phyloP scores from a whole-genome alignment of 345 rosid species.

The Cochlearia excelsa region DNA sequence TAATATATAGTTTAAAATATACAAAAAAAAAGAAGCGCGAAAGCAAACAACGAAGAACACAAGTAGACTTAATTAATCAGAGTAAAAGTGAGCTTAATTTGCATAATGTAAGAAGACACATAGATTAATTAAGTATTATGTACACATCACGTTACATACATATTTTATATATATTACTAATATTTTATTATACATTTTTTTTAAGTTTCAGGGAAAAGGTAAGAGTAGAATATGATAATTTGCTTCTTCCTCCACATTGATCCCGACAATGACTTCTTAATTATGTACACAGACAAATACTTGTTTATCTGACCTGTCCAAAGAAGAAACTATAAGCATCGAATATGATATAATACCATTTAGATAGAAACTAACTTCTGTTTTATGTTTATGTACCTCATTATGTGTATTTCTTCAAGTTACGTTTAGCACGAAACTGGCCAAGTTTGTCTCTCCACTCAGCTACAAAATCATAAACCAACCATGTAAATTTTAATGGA shows the following conservation, averaged over 20 bases:
- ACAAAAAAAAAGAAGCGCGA: not conserved
- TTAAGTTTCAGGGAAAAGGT: not conserved
- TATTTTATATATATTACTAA: no score
- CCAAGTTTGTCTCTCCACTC: slow-evolving; percentile 94
- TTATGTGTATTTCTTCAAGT: slow-evolving; percentile 67
- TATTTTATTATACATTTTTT: slow-evolving; percentile 8
- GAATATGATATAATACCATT: not conserved
- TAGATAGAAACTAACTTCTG: not conserved
- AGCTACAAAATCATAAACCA: slow-evolving; percentile 43
- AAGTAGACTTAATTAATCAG: slow-evolving; percentile 1
- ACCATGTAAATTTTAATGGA: no score
- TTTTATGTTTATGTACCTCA: not conserved
- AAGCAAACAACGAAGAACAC: not conserved
- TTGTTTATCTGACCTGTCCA: slow-evolving; percentile 17
- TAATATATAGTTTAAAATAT: not conserved
- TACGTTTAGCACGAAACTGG: slow-evolving; percentile 81
- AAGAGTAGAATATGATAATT: slow-evolving; percentile 4
- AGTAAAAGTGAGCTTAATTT: slow-evolving; percentile 2
- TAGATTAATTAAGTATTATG: slow-evolving; percentile 9
- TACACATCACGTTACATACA: slow-evolving; percentile 29
- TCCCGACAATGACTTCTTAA: slow-evolving; percentile 20
- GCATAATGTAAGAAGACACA: slow-evolving; percentile 3
- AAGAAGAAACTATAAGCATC: slow-evolving; percentile 9
- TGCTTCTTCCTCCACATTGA: slow-evolving; percentile 20
- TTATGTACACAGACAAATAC: slow-evolving; percentile 29